A percentile compares a stretch with the other conserved stretches of the same genome.
phyloP scores from a whole-genome alignment of 129 eudicot genomes.

The Erigeron canadensis region DNA sequence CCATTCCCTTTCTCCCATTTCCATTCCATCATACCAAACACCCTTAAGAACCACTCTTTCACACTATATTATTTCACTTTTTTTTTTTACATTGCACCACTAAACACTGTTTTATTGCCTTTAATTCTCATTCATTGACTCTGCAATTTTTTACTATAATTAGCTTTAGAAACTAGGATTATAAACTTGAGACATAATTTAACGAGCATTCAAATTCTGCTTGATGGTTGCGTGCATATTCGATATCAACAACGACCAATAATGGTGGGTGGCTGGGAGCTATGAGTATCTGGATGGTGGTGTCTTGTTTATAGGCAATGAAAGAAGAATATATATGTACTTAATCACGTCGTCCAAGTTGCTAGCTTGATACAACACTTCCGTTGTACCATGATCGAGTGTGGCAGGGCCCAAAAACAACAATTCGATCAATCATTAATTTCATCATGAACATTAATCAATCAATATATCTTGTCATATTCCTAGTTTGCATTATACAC shows the following conservation, averaged over 20 bases:
- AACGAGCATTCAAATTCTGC: no score
- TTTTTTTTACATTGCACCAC: neutral
- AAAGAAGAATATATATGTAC: neutral
- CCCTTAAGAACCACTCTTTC: conserved; percentile 17
- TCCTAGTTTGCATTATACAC: neutral
- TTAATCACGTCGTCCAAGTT: neutral
- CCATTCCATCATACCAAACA: no score
- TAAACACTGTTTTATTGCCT: neutral
- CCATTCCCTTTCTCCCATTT: no score
- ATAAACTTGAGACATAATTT: neutral
- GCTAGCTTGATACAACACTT: neutral
- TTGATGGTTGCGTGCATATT: neutral
- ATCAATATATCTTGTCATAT: neutral
- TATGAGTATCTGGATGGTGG: neutral
- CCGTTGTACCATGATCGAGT: neutral
- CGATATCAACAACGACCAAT: neutral
- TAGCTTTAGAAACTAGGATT: conserved; percentile 5
- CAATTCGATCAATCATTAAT: neutral
- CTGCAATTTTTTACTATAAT: neutral
- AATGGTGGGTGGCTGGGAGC: neutral
- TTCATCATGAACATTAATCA: neutral
- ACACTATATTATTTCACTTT: neutral
- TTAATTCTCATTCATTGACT: conserved; percentile 1
- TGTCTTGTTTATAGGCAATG: neutral
- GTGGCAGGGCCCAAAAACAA: neutral